Evolutionary conservation across 2,329 filamentous ascomycete genomes (phyloP), one percentile per base, ranked within the genome.

Genomic region (Aspergillus melleus): DNA sequence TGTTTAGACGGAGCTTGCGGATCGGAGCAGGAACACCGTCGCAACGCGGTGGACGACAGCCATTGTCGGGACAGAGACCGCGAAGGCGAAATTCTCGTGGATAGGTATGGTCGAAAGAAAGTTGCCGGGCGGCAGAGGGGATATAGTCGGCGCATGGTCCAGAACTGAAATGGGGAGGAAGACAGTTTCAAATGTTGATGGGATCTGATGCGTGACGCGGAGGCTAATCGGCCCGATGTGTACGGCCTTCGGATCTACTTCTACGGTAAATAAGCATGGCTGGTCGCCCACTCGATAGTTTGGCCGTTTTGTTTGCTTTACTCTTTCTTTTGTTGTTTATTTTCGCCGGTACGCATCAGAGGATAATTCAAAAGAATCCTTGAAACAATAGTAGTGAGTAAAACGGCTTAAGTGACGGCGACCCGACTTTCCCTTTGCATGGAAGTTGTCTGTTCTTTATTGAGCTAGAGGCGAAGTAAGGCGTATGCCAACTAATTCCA

Each of bases 1-100:
- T 61, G 60, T 54, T 61, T 57, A 54, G 62, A 22, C n/a, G 66
- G 36, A n/a, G 36, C 16, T 42, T 16, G 47, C 55, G 67, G 56
- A 32, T 68, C 64, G 52, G 68, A 66, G 65, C 71, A 72, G 16
- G 72, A 74, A 58, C 70, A 74, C n/a, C 51, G 61, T 49, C 69
- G 69, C 11, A 42, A 51, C 8, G 63, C 47, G 1, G 65, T 65
- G 8, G 66, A 63, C 24, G 63, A 69, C 16, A 69, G 64, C 66
- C 62, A 70, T 67, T 68, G 63, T 16, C 49, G 52, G 58, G 54
- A 63, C 20, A 44, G 29, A 19, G 30, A 49, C 26, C 55, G 54
- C 30, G 50, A 44, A 24, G 42, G 49, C 10, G 30, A 16, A 30
- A 14, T 26, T 49, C 44, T 49, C 20, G 30, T 32, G 19, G 50